These are phyloP conservation scores for Syzygium aromaticum DNA, from an alignment of 345 rosid genomes.

Conservation along the genomic window DNA sequence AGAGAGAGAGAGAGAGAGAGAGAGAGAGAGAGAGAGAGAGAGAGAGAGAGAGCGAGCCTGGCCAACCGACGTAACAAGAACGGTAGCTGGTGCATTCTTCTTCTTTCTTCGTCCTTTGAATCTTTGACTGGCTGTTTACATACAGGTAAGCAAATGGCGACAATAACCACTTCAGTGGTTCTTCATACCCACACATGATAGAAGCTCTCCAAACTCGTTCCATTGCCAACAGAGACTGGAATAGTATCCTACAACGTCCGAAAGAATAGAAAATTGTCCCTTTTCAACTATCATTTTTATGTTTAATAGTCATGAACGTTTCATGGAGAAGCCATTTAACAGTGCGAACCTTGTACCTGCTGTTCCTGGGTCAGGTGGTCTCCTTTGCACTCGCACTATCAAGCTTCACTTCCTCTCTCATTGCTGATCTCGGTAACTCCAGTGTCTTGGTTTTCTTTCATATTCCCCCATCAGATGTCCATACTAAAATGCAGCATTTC, in stretches of 20 bases:
- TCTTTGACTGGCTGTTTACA: background rate
- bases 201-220: background rate
- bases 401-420: slow-evolving; percentile 43
- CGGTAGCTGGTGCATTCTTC: background rate
- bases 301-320: background rate
- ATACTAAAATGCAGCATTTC: background rate
- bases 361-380: slow-evolving; percentile 39
- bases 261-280: background rate
- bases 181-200: background rate
- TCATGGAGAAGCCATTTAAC: slow-evolving; percentile 18
- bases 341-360: slow-evolving; percentile 18
- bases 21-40: background rate
- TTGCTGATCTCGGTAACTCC: slow-evolving; percentile 37
- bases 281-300: background rate
- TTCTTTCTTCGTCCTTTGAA: background rate
- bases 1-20: no score
- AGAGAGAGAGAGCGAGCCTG: background rate
- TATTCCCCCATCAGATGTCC: background rate
- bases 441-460: background rate
- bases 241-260: background rate
- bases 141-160: background rate
- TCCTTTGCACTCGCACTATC: slow-evolving; percentile 33
- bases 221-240: background rate
- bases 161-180: background rate
- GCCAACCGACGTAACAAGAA: background rate